Conservation (phyloP, 805 yeast species). For the Wickerhamiella sorbophila region DNA sequence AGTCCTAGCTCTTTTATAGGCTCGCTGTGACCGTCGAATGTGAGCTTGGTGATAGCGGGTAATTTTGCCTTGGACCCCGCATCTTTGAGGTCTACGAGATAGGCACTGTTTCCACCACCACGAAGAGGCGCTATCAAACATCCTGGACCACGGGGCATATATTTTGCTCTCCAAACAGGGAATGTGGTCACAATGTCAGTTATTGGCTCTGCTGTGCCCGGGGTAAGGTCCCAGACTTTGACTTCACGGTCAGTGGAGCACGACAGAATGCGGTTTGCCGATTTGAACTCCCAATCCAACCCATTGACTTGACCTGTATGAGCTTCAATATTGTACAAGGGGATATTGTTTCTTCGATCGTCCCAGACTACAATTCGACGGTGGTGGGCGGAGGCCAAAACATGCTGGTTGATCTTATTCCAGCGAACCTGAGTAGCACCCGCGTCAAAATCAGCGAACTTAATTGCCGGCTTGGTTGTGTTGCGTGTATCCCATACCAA, state of each 20-base stretch:
- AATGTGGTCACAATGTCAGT: conserved; percentile 55
- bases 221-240: conserved; percentile 48
- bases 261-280: conserved; percentile 49
- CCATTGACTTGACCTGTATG: conserved; percentile 85
- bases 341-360: conserved; percentile 62
- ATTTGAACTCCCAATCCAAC: conserved; percentile 58
- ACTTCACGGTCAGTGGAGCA: conserved; percentile 79
- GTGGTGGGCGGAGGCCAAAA: conserved; percentile 79
- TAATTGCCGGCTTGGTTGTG: conserved; percentile 51
- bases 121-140: conserved; percentile 83
- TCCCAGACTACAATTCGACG: conserved; percentile 79
- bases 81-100: conserved; percentile 27
- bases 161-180: conserved; percentile 82
- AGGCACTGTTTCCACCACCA: conserved; percentile 62
- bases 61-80: conserved; percentile 29
- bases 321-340: conserved; percentile 52
- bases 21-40: conserved; percentile 69
- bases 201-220: conserved; percentile 31
- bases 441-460: conserved; percentile 90
- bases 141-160: conserved; percentile 77
- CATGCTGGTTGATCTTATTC: conserved; percentile 61
- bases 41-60: conserved; percentile 17
- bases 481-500: conserved; percentile 83
- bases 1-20: conserved; percentile 81
- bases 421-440: conserved; percentile 93